These are phyloP conservation scores for Botryotinia convoluta DNA, from an alignment of 2,329 filamentous ascomycete genomes.

Conservation along the genomic window DNA sequence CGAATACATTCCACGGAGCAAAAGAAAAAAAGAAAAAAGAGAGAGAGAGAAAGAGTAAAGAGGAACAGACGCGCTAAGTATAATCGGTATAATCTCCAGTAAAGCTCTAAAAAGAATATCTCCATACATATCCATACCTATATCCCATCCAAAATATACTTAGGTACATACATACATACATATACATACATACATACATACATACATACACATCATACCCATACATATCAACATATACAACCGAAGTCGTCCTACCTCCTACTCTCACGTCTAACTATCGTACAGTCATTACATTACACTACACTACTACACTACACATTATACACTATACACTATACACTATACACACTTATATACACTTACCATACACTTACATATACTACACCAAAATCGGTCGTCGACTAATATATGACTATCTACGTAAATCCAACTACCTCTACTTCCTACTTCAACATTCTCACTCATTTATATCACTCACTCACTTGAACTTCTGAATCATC, in stretches of 20 bases:
- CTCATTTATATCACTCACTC: background rate
- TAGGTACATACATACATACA: background rate
- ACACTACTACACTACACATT: background rate
- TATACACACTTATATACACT: background rate
- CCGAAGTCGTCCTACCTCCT: background rate
- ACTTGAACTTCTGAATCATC: background rate
- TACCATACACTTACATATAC: background rate
- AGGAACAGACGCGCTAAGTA: conserved; percentile 11
- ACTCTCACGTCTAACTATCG: background rate
- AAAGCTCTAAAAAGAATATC: background rate
- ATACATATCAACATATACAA: background rate
- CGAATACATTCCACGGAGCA: conserved; percentile 5
- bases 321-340: background rate
- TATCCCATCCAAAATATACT: background rate
- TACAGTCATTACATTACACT: background rate
- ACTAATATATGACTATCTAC: background rate
- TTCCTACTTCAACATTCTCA: background rate
- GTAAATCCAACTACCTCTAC: background rate
- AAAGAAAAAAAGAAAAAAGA: background rate
- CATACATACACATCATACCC: background rate
- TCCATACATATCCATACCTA: conserved; percentile 1
- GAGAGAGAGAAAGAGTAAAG: background rate
- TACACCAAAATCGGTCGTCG: conserved; percentile 1
- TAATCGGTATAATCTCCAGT: conserved; percentile 5
- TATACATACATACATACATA: background rate